These are phyloP conservation scores for Amanita pseudoporphyria DNA, from an alignment of 768 basidiomycete genomes.

Conservation along the genomic window DNA sequence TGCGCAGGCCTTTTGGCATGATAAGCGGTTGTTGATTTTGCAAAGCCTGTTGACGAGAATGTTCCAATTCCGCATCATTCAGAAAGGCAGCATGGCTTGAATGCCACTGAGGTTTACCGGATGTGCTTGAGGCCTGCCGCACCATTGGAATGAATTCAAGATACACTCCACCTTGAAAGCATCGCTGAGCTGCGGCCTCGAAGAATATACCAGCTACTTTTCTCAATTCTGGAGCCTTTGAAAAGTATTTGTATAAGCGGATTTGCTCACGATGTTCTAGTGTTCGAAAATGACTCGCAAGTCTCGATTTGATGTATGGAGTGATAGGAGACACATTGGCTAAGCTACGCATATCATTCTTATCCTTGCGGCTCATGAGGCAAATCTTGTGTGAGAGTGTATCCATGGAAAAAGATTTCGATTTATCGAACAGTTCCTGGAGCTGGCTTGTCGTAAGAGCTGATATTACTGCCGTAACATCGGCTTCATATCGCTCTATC, in stretches of 20 bases:
- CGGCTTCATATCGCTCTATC: constrained; percentile 5
- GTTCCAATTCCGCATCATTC: too few species aligned
- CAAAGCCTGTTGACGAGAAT: constrained; percentile 8
- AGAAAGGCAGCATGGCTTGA: too few species aligned
- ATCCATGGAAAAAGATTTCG: not conserved
- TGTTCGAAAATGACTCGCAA: constrained; percentile 9
- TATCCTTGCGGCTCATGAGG: constrained; percentile 9
- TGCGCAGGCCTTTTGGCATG: too few species aligned
- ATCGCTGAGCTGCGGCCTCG: constrained; percentile 7
- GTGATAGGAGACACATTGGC: constrained; percentile 10
- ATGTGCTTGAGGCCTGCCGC: not conserved
- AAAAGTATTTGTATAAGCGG: constrained; percentile 10
- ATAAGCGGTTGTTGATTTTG: too few species aligned
- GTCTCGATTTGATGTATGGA: constrained; percentile 9
- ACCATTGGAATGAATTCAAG: constrained; percentile 1
- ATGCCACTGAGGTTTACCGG: not conserved
- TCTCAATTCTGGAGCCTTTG: constrained; percentile 7
- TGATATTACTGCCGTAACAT: constrained; percentile 3
- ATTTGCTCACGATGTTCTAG: constrained; percentile 10
- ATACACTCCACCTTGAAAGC: constrained; percentile 6
- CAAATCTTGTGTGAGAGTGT: constrained; percentile 7
- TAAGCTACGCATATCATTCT: constrained; percentile 7
- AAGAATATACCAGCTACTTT: too few species aligned
- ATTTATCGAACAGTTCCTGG: constrained; percentile 5
- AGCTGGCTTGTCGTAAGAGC: constrained; percentile 8